Percentiles rank a stretch among this genome's conserved stretches.
phyloP scores from a whole-genome alignment of 129 eudicot genomes.

The Flaveria sonorensis region DNA sequence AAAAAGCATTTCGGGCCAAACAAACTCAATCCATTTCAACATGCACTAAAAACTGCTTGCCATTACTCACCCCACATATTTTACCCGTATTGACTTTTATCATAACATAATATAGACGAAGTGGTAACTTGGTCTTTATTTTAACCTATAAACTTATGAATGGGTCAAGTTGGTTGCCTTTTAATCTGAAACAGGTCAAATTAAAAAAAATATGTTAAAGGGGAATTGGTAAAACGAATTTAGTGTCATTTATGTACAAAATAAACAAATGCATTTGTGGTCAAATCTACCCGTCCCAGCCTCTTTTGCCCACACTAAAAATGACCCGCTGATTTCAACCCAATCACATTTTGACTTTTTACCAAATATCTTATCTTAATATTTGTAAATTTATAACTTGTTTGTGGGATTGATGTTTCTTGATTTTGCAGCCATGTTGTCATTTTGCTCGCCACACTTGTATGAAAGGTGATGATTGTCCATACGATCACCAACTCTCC shows the following conservation, averaged over 20 bases:
- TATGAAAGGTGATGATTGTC: conserved; percentile 96
- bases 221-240: background rate
- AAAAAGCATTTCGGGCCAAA: background rate
- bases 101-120: background rate
- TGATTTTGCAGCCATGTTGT: conserved; percentile 69
- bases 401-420: conserved; percentile 18
- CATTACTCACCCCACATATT: background rate
- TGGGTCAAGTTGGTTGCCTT: background rate
- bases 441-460: conserved; percentile 80
- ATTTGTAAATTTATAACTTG: background rate
- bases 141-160: background rate
- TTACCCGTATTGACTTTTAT: background rate
- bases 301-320: background rate
- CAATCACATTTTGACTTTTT: background rate
- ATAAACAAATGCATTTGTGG: too few relatives aligned
- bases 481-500: conserved; percentile 83
- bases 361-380: background rate
- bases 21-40: too few relatives aligned
- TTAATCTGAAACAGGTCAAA: background rate
- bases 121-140: background rate
- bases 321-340: background rate
- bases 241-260: background rate
- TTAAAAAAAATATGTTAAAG: background rate
- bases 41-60: too few relatives aligned
- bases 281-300: too few relatives aligned